Evolutionary conservation across 2,329 filamentous ascomycete genomes (phyloP).

Genomic region (Monosporascus sp.): DNA sequence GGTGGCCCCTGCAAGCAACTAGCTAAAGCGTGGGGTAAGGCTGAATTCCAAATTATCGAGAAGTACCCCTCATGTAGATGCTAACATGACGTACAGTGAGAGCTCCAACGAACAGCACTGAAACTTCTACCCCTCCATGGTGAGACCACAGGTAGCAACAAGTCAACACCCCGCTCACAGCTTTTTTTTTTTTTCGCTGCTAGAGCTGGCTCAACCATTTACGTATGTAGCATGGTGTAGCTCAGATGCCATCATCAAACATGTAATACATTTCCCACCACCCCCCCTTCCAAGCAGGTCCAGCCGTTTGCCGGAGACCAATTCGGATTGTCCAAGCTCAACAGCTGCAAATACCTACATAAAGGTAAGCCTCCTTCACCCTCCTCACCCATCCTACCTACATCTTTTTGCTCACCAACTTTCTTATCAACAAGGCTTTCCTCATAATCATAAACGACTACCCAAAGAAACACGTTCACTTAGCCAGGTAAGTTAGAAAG

Average conservation of each 20-base stretch:
- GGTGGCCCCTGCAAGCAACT: not conserved
- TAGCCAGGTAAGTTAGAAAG: not conserved
- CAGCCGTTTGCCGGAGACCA: not conserved
- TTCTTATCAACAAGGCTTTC: not conserved
- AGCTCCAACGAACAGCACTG: not conserved
- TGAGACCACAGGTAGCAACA: not conserved
- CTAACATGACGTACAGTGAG: not conserved
- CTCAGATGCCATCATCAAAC: not conserved
- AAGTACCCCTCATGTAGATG: not conserved
- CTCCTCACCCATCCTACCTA: not conserved
- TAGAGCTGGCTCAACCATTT: not conserved
- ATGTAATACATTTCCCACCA: too few relatives aligned
- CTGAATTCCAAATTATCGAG: not conserved
- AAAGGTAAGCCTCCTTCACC: not conserved
- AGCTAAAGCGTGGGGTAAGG: not conserved
- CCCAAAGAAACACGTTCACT: not conserved
- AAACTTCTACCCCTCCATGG: not conserved
- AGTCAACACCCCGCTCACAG: not conserved
- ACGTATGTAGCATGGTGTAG: not conserved
- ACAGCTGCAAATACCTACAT: too few relatives aligned
- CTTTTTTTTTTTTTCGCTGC: not conserved
- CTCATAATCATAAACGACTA: not conserved
- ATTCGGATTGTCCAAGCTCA: not conserved
- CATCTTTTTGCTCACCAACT: not conserved
- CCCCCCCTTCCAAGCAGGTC: not conserved